phyloP scores from a whole-genome alignment of 2,329 filamentous ascomycete species.

The Ophiostoma ulmi region DNA sequence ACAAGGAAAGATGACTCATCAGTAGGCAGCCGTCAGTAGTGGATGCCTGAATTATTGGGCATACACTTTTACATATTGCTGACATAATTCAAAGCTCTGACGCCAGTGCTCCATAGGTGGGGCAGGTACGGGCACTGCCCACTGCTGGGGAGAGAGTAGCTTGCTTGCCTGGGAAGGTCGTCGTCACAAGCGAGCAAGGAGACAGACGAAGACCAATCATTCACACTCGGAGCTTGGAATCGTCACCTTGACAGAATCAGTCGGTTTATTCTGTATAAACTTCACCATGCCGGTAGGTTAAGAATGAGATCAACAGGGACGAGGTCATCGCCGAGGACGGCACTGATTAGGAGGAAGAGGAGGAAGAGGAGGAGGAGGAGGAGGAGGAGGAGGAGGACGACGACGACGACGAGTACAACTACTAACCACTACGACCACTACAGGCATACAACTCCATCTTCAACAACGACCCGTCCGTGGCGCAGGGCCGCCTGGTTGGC shows the following conservation, averaged over 20 bases:
- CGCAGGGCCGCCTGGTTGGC: slow-evolving; percentile 57
- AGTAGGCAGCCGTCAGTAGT: neutral
- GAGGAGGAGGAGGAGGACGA: neutral
- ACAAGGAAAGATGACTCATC: slow-evolving; percentile 5
- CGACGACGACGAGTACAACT: neutral
- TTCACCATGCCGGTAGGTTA: slow-evolving; percentile 13
- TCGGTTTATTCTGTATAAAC: neutral
- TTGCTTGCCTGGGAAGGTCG: neutral
- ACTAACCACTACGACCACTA: neutral
- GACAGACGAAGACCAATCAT: neutral
- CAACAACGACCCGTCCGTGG: slow-evolving; percentile 64
- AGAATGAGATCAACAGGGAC: neutral
- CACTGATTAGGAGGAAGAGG: neutral
- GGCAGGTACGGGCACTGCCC: slow-evolving; percentile 14
- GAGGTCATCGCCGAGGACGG: neutral
- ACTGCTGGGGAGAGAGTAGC: neutral
- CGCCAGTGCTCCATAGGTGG: slow-evolving; percentile 9
- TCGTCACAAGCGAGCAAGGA: slow-evolving; percentile 14
- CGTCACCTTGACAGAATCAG: neutral
- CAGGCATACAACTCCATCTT: slow-evolving; percentile 98
- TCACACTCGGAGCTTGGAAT: neutral
- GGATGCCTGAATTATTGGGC: neutral
- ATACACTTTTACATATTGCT: neutral
- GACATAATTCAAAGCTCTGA: neutral
- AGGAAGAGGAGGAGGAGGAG: neutral